Conservation (phyloP, 129 eudicot species). For the Flaveria bidentis region DNA sequence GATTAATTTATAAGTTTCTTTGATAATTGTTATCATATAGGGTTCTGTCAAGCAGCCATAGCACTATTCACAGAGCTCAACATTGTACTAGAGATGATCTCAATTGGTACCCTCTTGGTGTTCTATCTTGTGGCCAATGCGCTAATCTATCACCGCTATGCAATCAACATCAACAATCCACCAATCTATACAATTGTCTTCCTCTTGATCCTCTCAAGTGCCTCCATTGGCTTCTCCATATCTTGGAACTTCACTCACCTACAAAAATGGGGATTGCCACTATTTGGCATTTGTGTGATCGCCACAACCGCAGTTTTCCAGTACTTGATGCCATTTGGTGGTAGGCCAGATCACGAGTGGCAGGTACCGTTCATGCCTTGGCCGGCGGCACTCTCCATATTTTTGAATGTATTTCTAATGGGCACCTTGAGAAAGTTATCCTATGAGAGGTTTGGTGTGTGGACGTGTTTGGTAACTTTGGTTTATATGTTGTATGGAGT, state of each 20-base stretch:
- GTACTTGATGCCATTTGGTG: constrained; percentile 34
- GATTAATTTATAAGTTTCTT: background rate
- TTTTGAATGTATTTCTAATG: constrained; percentile 72
- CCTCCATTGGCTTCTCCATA: constrained; percentile 55
- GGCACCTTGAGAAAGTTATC: constrained; percentile 52
- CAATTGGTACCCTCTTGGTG: constrained; percentile 74
- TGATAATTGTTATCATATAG: constrained; percentile 36
- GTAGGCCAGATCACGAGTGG: constrained; percentile 42
- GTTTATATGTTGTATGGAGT: constrained; percentile 73
- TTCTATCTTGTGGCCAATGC: constrained; percentile 78
- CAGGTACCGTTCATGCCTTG: constrained; percentile 81
- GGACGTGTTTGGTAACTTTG: constrained; percentile 65
- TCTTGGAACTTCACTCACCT: constrained; percentile 63
- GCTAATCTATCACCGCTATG: constrained; percentile 63
- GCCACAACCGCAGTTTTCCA: constrained; percentile 53
- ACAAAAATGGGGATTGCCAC: constrained; percentile 52
- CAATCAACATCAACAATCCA: constrained; percentile 40
- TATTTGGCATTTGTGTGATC: constrained; percentile 42
- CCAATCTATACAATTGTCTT: constrained; percentile 50
- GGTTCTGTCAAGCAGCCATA: constrained; percentile 70
- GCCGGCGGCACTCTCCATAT: constrained; percentile 69
- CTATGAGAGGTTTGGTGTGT: constrained; percentile 69
- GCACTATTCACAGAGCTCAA: constrained; percentile 79
- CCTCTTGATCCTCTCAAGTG: constrained; percentile 54
- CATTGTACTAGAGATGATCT: constrained; percentile 71